These are phyloP conservation scores for Penicillium sumatraense DNA, from an alignment of 2,329 filamentous ascomycete species.

Conservation along the genomic window DNA sequence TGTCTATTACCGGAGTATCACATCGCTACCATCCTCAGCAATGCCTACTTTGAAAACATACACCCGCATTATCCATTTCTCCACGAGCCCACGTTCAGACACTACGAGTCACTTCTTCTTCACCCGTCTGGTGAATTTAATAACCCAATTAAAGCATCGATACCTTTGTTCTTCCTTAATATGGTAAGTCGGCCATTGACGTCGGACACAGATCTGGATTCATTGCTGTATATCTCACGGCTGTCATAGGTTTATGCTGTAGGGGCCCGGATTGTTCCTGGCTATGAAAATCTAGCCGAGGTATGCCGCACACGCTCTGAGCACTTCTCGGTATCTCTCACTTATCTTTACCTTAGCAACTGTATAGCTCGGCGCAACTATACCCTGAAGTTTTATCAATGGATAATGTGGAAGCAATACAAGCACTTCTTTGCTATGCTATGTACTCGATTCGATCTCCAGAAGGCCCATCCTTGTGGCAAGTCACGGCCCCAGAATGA, in stretches of 20 bases:
- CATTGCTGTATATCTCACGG: background rate
- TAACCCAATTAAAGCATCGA: background rate
- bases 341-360: slow-evolving; percentile 8
- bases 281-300: slow-evolving; percentile 16
- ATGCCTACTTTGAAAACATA: slow-evolving; percentile 30
- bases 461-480: slow-evolving; percentile 34
- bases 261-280: slow-evolving; percentile 24
- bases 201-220: background rate
- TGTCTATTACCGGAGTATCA: slow-evolving; percentile 21
- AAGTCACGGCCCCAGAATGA: background rate
- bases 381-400: slow-evolving; percentile 22
- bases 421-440: slow-evolving; percentile 38
- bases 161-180: slow-evolving; percentile 27
- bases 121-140: background rate
- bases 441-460: slow-evolving; percentile 32
- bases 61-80: slow-evolving; percentile 32
- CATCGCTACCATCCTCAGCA: slow-evolving; percentile 16
- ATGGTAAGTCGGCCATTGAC: slow-evolving; percentile 20
- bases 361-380: slow-evolving; percentile 20
- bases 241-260: slow-evolving; percentile 28
- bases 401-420: slow-evolving; percentile 39
- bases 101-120: slow-evolving; percentile 21
- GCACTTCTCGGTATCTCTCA: background rate
- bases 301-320: slow-evolving; percentile 8
- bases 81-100: slow-evolving; percentile 26